Conservation (phyloP, 768 basidiomycete genomes). For the Thelephora ganbajun region DNA sequence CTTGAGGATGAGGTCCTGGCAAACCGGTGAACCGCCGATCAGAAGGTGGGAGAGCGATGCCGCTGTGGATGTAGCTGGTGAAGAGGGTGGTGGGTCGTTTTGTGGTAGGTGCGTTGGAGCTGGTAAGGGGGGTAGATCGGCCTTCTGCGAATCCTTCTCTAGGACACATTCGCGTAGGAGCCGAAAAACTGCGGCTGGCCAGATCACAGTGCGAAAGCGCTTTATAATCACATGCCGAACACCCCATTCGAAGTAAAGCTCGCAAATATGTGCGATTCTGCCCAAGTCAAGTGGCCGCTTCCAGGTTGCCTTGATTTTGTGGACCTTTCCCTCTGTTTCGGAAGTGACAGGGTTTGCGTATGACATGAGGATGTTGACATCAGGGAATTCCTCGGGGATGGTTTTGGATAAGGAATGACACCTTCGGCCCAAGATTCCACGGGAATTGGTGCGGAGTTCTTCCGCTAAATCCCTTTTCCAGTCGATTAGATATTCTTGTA, state of each 20-base stretch:
- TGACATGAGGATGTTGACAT: conserved; percentile 56
- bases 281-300: conserved; percentile 49
- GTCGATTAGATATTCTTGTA: conserved; percentile 37
- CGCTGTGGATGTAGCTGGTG: conserved; percentile 19
- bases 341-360: conserved; percentile 73
- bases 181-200: conserved; percentile 60
- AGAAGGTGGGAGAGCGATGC: not conserved
- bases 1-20: conserved; percentile 39
- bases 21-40: conserved; percentile 10
- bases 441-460: conserved; percentile 59
- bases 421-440: conserved; percentile 49
- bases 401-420: conserved; percentile 46
- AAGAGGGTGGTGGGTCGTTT: conserved; percentile 40
- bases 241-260: conserved; percentile 89
- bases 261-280: conserved; percentile 66
- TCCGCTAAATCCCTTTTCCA: conserved; percentile 53
- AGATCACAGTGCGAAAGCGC: conserved; percentile 72
- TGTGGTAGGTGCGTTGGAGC: conserved; percentile 7
- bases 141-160: conserved; percentile 24
- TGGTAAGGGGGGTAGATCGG: conserved; percentile 6
- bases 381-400: conserved; percentile 56
- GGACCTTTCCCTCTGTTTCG: conserved; percentile 35
- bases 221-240: conserved; percentile 71
- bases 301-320: conserved; percentile 28
- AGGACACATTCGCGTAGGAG: conserved; percentile 54